These are phyloP conservation scores for Sphagnurus paluster DNA, from an alignment of 1,284 basidiomycete species.

Conservation along the genomic window DNA sequence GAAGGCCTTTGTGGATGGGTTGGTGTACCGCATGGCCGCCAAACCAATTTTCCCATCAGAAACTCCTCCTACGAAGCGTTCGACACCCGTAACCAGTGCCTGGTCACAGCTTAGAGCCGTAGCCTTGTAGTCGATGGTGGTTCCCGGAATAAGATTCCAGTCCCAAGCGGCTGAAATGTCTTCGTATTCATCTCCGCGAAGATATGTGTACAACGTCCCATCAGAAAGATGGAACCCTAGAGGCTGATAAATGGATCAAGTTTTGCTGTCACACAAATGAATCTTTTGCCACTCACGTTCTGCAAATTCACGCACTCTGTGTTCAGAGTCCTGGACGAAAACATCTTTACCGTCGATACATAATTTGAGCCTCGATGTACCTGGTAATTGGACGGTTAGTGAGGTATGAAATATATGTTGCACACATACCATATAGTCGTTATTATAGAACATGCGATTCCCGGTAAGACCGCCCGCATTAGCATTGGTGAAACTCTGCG, in stretches of 20 bases:
- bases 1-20: slow-evolving; percentile 53
- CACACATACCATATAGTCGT: slow-evolving; percentile 63
- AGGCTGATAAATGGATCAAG: slow-evolving; percentile 35
- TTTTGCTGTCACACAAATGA: neutral
- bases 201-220: slow-evolving; percentile 61
- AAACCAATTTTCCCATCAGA: slow-evolving; percentile 54
- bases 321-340: slow-evolving; percentile 58
- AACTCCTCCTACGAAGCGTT: slow-evolving; percentile 62
- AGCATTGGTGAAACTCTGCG: slow-evolving; percentile 42
- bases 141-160: slow-evolving; percentile 73
- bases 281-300: slow-evolving; percentile 38
- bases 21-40: slow-evolving; percentile 61
- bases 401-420: neutral
- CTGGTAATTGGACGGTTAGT: slow-evolving; percentile 28
- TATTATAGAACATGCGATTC: slow-evolving; percentile 66
- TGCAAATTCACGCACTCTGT: slow-evolving; percentile 65
- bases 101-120: slow-evolving; percentile 49
- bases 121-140: slow-evolving; percentile 57
- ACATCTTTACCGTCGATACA: slow-evolving; percentile 63
- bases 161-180: slow-evolving; percentile 62
- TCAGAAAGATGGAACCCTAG: slow-evolving; percentile 69
- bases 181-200: slow-evolving; percentile 62
- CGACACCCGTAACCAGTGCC: slow-evolving; percentile 38
- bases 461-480: slow-evolving; percentile 60
- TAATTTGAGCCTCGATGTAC: slow-evolving; percentile 63